These are phyloP conservation scores for Coleophoma eucalyptorum DNA, from an alignment of 2,329 filamentous ascomycete species.

Conservation along the genomic window DNA sequence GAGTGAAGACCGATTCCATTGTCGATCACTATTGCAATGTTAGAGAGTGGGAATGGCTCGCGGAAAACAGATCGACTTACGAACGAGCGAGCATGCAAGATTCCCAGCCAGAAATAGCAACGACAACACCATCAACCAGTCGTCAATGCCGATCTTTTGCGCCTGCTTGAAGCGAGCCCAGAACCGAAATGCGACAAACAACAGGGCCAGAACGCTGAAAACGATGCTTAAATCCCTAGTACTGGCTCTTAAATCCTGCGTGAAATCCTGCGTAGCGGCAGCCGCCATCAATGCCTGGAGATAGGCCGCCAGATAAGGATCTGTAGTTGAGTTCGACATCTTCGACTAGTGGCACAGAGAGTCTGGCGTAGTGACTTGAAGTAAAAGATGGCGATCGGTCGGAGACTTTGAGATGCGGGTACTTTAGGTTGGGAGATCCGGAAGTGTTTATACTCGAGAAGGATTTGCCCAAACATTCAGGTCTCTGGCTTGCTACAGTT, in stretches of 20 bases:
- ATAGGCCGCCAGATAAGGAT: background rate
- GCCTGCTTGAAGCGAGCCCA: background rate
- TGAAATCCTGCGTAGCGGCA: slow-evolving; percentile 1
- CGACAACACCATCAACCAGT: background rate
- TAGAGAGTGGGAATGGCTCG: background rate
- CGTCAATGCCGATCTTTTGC: background rate
- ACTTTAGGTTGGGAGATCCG: no score
- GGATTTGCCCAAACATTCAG: no score
- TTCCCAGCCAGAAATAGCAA: background rate
- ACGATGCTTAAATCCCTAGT: background rate
- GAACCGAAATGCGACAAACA: background rate
- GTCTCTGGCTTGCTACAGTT: no score
- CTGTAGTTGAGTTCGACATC: background rate
- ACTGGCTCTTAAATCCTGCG: background rate
- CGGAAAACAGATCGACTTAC: background rate
- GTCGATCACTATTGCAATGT: background rate
- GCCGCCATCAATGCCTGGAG: background rate
- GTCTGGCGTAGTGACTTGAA: no score
- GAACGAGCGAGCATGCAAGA: background rate
- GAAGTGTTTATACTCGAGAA: no score
- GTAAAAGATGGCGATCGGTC: no score
- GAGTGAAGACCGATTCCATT: background rate
- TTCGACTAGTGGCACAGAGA: no score
- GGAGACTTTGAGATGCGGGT: no score
- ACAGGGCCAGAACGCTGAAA: background rate